Evolutionary conservation across 176 grass and related monocot genomes (phyloP), one percentile per base, ranked within the genome.

Genomic region (barley (Hordeum vulgare)): DNA sequence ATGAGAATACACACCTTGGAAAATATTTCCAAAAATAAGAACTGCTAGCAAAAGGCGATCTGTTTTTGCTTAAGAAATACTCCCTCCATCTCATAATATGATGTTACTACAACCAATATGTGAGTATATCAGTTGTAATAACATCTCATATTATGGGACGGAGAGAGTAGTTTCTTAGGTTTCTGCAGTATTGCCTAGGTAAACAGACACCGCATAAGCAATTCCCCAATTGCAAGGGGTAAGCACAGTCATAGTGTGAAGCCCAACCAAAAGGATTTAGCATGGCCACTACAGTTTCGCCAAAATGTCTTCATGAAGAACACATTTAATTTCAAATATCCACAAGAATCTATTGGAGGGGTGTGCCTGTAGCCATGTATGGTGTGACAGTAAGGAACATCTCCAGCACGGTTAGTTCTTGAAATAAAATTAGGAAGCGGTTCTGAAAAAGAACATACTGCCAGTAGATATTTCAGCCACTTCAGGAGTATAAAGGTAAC

Each of bases 1-100:
- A 47, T 37, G 23, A 70, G 34, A 66, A 84, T 59, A 56, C 41
- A 68, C 64, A 88, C 44, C 60, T 84, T 12, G 25, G 14, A 24
- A 80, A 80, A 80, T 66, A n/a, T 37, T 85, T 36, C 70, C 45
- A 28, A 35, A 83, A 88, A 53, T 11, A 40, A 73, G 29, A 83
- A 13, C 12, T 23, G 8, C 36, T n/a, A 71, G 13, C 23, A 74
- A 85, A 44, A n/a, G 80, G 25, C 35, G 39, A 47, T 37, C 4
- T 62, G 8, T 67, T 44, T 66, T 89, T 70, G n/a, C 51, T 61
- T 69, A 67, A 13, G 80, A 84, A 78, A 56, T 56, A 56, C 51
- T 56, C 51, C 51, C 18, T 56, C 18, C 18, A 3, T 54, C 18
- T 20, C 51, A 56, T 56, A 56, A 56, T 56, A 56, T 51, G 47